Conservation (phyloP, 139 green algal species). For the Micractinium conductrix region DNA sequence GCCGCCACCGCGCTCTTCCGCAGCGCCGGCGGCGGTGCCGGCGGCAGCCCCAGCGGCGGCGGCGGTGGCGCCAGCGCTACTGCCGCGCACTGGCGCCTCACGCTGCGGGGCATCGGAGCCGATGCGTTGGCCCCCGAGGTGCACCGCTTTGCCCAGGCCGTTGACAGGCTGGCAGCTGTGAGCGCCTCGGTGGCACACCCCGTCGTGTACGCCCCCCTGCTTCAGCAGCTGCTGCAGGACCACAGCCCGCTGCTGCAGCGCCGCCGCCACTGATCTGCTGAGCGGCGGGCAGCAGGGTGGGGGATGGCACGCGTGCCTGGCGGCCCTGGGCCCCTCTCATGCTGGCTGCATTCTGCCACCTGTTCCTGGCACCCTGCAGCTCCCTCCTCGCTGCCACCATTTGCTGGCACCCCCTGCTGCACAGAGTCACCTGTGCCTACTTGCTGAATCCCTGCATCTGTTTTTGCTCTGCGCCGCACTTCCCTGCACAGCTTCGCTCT, state of each 20-base stretch:
- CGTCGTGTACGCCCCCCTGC: constrained; percentile 13
- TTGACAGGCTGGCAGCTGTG: constrained; percentile 13
- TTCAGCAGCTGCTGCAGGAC: background rate
- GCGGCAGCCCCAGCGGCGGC: background rate
- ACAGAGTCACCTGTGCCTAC: too few species aligned
- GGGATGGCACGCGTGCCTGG: too few species aligned
- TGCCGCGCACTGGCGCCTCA: background rate
- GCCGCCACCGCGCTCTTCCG: background rate
- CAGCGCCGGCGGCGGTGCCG: background rate
- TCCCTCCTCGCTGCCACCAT: too few species aligned
- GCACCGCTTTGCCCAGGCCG: background rate
- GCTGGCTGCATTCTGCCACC: background rate
- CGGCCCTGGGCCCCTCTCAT: background rate
- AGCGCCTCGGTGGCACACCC: constrained; percentile 10
- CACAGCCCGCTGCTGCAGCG: constrained; percentile 1
- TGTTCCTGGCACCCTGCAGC: too few species aligned
- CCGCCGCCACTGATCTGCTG: background rate
- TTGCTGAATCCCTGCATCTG: too few species aligned
- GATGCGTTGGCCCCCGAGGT: background rate
- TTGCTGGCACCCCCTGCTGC: too few species aligned
- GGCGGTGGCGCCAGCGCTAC: background rate
- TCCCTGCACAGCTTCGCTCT: too few species aligned
- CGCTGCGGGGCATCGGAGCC: constrained; percentile 12
- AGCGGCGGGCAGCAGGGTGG: background rate
- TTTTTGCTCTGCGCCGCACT: too few species aligned